Evolutionary conservation across 352 stramenopile species (phyloP).

Genomic region (Phytophthora podocarpi): DNA sequence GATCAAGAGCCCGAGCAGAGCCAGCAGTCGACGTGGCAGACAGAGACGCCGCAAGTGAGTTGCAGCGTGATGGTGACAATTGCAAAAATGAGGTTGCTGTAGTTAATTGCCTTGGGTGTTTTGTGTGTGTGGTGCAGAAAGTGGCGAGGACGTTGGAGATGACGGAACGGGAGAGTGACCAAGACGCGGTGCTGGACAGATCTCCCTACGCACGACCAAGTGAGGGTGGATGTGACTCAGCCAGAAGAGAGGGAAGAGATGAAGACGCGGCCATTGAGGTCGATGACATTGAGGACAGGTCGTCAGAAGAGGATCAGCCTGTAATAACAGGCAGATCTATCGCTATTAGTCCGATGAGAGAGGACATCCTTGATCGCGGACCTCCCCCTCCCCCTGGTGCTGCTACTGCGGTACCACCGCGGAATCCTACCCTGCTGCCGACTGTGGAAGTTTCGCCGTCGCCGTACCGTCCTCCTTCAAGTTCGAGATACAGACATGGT

Average conservation of each 20-base stretch:
- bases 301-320: not conserved
- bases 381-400: not conserved
- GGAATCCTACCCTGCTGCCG: not conserved
- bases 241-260: not conserved
- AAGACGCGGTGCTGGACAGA: constrained; percentile 15
- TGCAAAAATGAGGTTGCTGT: not conserved
- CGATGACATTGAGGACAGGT: constrained; percentile 8
- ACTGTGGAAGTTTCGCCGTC: constrained; percentile 13
- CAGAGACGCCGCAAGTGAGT: constrained; percentile 26
- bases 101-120: not conserved
- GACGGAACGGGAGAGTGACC: constrained; percentile 10
- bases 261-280: constrained; percentile 23
- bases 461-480: constrained; percentile 13
- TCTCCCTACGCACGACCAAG: not conserved
- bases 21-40: constrained; percentile 9
- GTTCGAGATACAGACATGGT: constrained; percentile 32
- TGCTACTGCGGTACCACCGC: not conserved
- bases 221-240: not conserved
- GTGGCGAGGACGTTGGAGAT: constrained; percentile 34
- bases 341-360: constrained; percentile 26
- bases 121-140: constrained; percentile 12
- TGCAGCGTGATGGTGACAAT: not conserved
- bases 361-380: constrained; percentile 39
- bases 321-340: constrained; percentile 7
- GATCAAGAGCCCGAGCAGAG: constrained; percentile 16